Percentiles rank a stretch among this genome's conserved stretches.
Conservation (phyloP, 2,329 filamentous ascomycete species). For the Trichoderma polysporum region DNA sequence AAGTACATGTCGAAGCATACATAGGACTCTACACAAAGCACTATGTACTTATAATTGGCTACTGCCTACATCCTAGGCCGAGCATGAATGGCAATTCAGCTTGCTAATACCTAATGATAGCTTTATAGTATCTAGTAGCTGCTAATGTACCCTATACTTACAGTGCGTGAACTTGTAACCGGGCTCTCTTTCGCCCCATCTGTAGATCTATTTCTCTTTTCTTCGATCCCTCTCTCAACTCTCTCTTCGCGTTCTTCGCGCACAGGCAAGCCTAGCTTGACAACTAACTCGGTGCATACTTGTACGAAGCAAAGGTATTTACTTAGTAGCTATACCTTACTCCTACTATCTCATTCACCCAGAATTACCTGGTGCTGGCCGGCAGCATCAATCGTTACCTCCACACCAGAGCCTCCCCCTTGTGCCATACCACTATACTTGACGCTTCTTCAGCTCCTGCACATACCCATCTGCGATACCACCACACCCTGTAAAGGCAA, state of each 20-base stretch:
- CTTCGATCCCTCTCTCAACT: not conserved
- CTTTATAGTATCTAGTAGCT: not conserved
- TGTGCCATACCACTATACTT: not conserved
- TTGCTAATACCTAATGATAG: too few relatives aligned
- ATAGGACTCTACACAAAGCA: not conserved
- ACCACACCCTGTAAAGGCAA: conserved; percentile 8
- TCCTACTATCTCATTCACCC: not conserved
- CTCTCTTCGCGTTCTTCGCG: too few relatives aligned
- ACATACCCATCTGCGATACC: conserved; percentile 7
- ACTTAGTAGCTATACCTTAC: too few relatives aligned
- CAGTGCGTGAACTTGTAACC: not conserved
- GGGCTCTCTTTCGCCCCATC: not conserved
- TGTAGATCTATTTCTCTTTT: not conserved
- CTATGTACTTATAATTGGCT: not conserved
- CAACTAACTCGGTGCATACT: too few relatives aligned
- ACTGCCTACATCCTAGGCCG: not conserved
- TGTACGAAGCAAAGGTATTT: too few relatives aligned
- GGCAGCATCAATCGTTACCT: not conserved
- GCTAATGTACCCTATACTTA: not conserved
- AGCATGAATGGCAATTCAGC: not conserved
- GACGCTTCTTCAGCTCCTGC: conserved; percentile 18
- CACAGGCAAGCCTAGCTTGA: too few relatives aligned
- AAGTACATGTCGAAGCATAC: not conserved
- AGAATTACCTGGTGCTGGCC: not conserved
- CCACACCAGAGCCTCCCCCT: not conserved